These are phyloP conservation scores for Orbilia brochopaga DNA, from an alignment of 2,329 filamentous ascomycete genomes.

Conservation along the genomic window DNA sequence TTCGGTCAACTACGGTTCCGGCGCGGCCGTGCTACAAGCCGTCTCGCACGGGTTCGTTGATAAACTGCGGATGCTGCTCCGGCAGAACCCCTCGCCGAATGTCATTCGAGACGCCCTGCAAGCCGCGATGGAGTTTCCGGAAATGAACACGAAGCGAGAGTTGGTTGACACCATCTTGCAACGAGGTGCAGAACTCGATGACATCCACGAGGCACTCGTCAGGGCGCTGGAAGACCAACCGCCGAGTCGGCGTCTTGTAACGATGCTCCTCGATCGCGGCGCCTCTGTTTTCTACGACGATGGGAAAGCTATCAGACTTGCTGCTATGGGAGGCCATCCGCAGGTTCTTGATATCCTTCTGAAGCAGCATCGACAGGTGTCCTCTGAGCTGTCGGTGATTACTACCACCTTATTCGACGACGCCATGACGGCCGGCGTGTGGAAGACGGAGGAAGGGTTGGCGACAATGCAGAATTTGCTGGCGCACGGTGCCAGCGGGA, in stretches of 20 bases:
- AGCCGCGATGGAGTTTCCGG: conserved; percentile 29
- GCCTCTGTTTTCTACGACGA: conserved; percentile 37
- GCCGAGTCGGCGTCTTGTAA: conserved; percentile 31
- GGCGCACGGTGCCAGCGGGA: conserved; percentile 30
- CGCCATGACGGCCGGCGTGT: conserved; percentile 37
- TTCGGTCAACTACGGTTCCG: conserved; percentile 41
- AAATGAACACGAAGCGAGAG: conserved; percentile 10
- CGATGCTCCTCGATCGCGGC: conserved; percentile 34
- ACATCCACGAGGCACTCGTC: conserved; percentile 37
- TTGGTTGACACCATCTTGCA: conserved; percentile 38
- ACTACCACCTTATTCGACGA: conserved; percentile 35
- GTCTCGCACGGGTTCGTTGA: conserved; percentile 25
- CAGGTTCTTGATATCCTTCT: conserved; percentile 26
- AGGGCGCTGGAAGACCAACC: conserved; percentile 29
- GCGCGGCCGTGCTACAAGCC: conserved; percentile 29
- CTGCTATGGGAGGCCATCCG: conserved; percentile 26
- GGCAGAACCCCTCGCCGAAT: conserved; percentile 9
- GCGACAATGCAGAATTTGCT: conserved; percentile 34
- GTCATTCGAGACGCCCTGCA: conserved; percentile 38
- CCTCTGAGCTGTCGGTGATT: conserved; percentile 17
- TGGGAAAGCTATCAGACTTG: conserved; percentile 28
- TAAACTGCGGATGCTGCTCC: conserved; percentile 24
- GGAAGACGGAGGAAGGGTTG: conserved; percentile 44
- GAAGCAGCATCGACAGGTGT: neutral
- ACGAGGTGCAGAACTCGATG: conserved; percentile 23